Evolutionary conservation across 2,329 filamentous ascomycete genomes (phyloP).

Genomic region (Blumeriella jaapii): DNA sequence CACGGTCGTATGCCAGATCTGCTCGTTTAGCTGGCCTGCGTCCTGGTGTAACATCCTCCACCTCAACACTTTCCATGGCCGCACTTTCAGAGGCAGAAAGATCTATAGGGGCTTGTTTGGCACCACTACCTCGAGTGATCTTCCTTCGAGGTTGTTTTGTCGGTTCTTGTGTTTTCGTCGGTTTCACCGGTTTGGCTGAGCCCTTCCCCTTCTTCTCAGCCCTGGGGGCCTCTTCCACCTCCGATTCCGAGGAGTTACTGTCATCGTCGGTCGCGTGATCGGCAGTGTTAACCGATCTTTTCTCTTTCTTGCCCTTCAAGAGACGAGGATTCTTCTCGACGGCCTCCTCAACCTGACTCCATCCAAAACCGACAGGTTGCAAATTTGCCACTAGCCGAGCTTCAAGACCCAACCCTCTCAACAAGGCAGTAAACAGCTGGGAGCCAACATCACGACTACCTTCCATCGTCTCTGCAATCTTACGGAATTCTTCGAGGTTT

Average conservation of each 20-base stretch:
- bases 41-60: conserved; percentile 39
- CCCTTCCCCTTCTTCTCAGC: conserved; percentile 15
- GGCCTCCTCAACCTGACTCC: conserved; percentile 77
- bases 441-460: conserved; percentile 83
- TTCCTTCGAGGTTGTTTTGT: conserved; percentile 13
- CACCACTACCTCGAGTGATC: conserved; percentile 19
- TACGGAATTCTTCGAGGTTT: conserved; percentile 55
- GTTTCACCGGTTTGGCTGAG: conserved; percentile 15
- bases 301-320: conserved; percentile 22
- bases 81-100: conserved; percentile 38
- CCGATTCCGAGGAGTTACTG: conserved; percentile 13
- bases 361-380: conserved; percentile 81
- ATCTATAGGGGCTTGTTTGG: conserved; percentile 30
- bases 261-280: conserved; percentile 9
- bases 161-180: conserved; percentile 13
- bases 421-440: conserved; percentile 77
- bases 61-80: conserved; percentile 37
- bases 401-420: conserved; percentile 72
- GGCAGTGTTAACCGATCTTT: not conserved
- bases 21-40: conserved; percentile 7
- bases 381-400: conserved; percentile 73
- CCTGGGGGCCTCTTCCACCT: conserved; percentile 16
- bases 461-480: conserved; percentile 54
- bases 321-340: conserved; percentile 30
- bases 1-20: conserved; percentile 54